Base-by-base conservation (phyloP, 257 asterid species). In the Cruciata laevipes region DNA sequence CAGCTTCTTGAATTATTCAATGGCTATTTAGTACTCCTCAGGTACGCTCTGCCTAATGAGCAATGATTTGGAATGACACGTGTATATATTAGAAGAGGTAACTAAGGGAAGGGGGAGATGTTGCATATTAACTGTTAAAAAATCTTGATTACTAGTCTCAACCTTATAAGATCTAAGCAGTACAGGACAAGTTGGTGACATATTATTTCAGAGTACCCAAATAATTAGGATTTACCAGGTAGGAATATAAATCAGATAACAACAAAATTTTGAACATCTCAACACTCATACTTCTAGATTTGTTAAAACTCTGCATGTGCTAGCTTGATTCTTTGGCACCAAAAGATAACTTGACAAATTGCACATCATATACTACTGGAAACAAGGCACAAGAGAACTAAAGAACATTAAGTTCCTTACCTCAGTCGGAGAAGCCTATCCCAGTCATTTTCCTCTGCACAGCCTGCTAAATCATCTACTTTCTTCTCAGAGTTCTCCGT, bases 361-460 rank as follows among this genome's bases (percentile, higher is more conserved):
- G 12, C 5, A 55, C 23, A 20, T 16, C 38, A 30, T 53, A 38
- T 35, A 71, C 65, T 18, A 53, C 4, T 4, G 23, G 63, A 4
- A 66, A 66, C 58, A 40, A 35, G 16, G 3, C 4, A 16, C 44
- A 42, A 14, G 20, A 32, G 52, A 5, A 16, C 21, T 30, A 24
- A 7, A 13, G 63, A 47, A n/a, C 24, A 49, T 61, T 20, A 62
- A 71, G 69, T 32, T 68, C 66, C 84, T 57, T 74, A 94, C 99
- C 99, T 85, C 75, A 85, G 83, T 74, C 89, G 90, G 69, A 94
- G 91, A 85, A 94, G 97, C 82, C 85, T 88, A 80, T 94, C 99
- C 97, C 99, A 94, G 75, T 90, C 99, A 70, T 75, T 90, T 77
- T 87, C 95, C 84, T 90, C 96, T 77, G 71, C 77, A 65, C 66